Percentiles rank a stretch among this genome's conserved stretches.
These are phyloP conservation scores for Trichaptum fuscoviolaceum DNA, from an alignment of 768 basidiomycete species.

Conservation along the genomic window DNA sequence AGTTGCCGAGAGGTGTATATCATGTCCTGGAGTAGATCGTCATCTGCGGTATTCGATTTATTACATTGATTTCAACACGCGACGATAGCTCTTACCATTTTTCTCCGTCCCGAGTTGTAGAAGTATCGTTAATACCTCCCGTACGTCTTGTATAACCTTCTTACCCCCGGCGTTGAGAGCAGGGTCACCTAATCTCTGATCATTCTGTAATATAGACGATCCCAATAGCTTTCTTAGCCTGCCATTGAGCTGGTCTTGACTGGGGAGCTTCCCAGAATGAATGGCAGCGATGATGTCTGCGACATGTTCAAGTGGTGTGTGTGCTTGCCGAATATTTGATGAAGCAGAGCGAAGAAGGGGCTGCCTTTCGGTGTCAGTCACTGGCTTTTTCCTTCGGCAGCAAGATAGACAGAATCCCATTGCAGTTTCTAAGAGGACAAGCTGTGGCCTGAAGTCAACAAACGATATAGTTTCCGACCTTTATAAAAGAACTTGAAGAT, in stretches of 20 bases:
- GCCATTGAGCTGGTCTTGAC: slow-evolving; percentile 18
- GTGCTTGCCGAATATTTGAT: slow-evolving; percentile 11
- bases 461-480: too few species aligned
- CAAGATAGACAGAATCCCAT: slow-evolving; percentile 21
- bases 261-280: slow-evolving; percentile 20
- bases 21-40: slow-evolving; percentile 21
- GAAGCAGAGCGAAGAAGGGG: slow-evolving; percentile 5
- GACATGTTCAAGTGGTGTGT: slow-evolving; percentile 14
- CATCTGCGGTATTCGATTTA: slow-evolving; percentile 13
- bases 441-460: neutral
- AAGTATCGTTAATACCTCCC: slow-evolving; percentile 13
- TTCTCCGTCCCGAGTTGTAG: slow-evolving; percentile 21
- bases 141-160: slow-evolving; percentile 9
- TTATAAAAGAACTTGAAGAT: neutral
- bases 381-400: slow-evolving; percentile 10
- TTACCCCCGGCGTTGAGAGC: slow-evolving; percentile 8
- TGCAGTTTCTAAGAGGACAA: neutral
- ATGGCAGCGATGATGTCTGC: slow-evolving; percentile 20
- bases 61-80: neutral
- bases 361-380: slow-evolving; percentile 18
- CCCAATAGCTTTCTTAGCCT: slow-evolving; percentile 13
- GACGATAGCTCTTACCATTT: slow-evolving; percentile 17
- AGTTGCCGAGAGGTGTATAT: slow-evolving; percentile 14
- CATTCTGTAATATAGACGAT: slow-evolving; percentile 12
- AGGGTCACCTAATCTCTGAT: slow-evolving; percentile 2